Conservation (phyloP, 129 eudicot species). For the Flaveria sonorensis region DNA sequence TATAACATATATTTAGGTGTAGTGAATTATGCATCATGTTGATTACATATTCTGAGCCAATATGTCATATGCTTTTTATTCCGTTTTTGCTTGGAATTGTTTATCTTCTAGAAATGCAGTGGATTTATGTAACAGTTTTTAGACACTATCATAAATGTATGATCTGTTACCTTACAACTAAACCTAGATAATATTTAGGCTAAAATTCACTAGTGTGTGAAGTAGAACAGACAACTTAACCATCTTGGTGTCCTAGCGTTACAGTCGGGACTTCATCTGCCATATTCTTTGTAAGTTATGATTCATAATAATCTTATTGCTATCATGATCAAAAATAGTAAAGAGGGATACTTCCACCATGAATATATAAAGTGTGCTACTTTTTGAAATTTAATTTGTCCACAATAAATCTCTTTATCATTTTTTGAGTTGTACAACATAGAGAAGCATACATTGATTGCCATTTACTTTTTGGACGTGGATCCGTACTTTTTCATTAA, state of each 20-base stretch:
- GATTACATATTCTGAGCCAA: neutral
- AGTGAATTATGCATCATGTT: neutral
- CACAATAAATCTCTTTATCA: neutral
- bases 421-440: neutral
- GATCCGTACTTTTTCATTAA: neutral
- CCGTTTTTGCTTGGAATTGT: neutral
- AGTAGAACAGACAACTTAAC: neutral
- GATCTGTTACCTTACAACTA: neutral
- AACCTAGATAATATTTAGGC: neutral
- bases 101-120: slow-evolving; percentile 3
- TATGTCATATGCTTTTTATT: neutral
- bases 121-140: neutral
- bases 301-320: neutral
- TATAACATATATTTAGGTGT: slow-evolving; percentile 1
- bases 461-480: neutral
- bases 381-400: neutral
- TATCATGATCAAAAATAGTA: neutral
- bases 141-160: neutral
- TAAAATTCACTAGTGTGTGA: neutral
- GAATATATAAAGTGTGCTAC: neutral
- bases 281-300: neutral
- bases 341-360: neutral
- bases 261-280: neutral
- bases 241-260: neutral
- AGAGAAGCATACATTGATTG: neutral